Base-by-base conservation (phyloP, 2,329 filamentous ascomycete genomes). In the Metarhizium brunneum region DNA sequence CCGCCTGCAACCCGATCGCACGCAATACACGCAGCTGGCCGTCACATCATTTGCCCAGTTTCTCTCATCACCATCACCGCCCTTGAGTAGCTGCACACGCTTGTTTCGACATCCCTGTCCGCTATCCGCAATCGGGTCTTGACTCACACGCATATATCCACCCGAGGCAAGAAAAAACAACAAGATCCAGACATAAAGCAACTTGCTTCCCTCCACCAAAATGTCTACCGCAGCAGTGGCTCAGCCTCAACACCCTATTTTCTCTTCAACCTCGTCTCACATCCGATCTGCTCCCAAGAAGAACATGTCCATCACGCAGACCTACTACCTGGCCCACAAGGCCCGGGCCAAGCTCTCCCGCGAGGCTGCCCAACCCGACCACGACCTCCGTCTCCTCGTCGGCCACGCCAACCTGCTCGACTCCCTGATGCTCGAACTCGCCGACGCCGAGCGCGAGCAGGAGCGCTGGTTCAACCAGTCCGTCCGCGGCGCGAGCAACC, bases 361-460 rank as follows among this genome's bases (percentile, higher is more conserved):
- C 61, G 92, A 97, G 78, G 94, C 94, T 77, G 84, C 86, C 73
- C 87, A 87, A 67, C 80, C 90, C 66, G 92, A 97, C 71, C 94
- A 97, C 81, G 86, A 97, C 79, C 88, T 99, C 61, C 86, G 92
- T 69, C 84, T 95, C 49, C 87, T 99, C 58, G 94, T 99, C 65
- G 94, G 92, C 67, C 94, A 99, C 75, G 94, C 94, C 78, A 99
- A 97, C 81, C 87, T 97, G 50, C 89, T 99, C 71, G 94, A 99
- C 76, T 87, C 86, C 45, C 78, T 99, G 69, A 97, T 97, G 94
- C 83, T 94, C 64, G 79, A 82, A 69, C 88, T 99, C 57, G 88
- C 91, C 73, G 90, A 95, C 57, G 92, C 92, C 68, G 94, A 97
- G 80, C 84, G 86, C 65, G 91, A 96, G 73, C 94, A 97, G 75